A percentile compares a stretch with the other conserved stretches of the same genome.
Conservation (phyloP, 306 rosid species). For the Senna siamea region DNA sequence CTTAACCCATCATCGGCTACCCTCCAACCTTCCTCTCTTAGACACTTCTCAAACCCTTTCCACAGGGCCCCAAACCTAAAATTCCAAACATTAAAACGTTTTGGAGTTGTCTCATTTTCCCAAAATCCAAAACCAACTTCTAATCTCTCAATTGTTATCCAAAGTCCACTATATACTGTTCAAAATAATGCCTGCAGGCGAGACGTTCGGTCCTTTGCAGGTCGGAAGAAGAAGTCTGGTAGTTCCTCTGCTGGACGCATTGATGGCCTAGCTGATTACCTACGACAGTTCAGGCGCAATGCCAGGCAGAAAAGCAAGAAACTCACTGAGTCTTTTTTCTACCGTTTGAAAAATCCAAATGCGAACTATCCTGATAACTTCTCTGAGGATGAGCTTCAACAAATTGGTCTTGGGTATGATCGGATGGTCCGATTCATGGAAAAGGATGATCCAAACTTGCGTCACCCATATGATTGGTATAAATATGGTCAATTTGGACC, state of each 20-base stretch:
- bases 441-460: slow-evolving; percentile 85
- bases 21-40: slow-evolving; percentile 37
- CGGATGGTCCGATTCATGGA: slow-evolving; percentile 87
- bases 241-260: slow-evolving; percentile 59
- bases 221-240: slow-evolving; percentile 68
- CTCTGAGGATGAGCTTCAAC: slow-evolving; percentile 79
- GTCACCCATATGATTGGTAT: slow-evolving; percentile 90
- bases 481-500: slow-evolving; percentile 92
- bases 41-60: slow-evolving; percentile 39
- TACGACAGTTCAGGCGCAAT: slow-evolving; percentile 55
- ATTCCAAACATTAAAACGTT: slow-evolving; percentile 26
- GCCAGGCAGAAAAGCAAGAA: slow-evolving; percentile 65
- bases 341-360: slow-evolving; percentile 67
- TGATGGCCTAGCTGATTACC: slow-evolving; percentile 65
- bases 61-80: slow-evolving; percentile 38
- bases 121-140: slow-evolving; percentile 16
- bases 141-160: not conserved
- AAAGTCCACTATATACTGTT: slow-evolving; percentile 11
- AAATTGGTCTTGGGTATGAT: slow-evolving; percentile 85
- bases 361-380: slow-evolving; percentile 71
- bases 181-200: slow-evolving; percentile 24
- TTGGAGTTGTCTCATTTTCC: slow-evolving; percentile 35
- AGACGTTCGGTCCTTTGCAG: slow-evolving; percentile 61
- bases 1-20: slow-evolving; percentile 38
- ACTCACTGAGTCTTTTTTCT: slow-evolving; percentile 67